Percentiles rank a stretch among this genome's conserved stretches.
These are phyloP conservation scores for Iris macrosiphon DNA, from an alignment of 106 monocot species.

Conservation along the genomic window DNA sequence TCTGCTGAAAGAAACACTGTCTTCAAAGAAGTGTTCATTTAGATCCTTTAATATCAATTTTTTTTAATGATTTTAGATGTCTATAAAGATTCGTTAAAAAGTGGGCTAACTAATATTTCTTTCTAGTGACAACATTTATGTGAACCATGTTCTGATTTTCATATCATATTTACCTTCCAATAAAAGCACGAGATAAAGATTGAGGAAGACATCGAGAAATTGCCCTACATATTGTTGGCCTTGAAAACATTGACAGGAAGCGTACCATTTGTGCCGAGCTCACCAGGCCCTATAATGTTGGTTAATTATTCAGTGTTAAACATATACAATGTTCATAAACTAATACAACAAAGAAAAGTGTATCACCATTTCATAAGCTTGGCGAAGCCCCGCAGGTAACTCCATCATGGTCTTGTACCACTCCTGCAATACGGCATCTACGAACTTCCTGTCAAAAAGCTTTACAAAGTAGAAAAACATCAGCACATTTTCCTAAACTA, in stretches of 20 bases:
- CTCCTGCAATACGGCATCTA: constrained; percentile 94
- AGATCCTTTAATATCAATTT: no score
- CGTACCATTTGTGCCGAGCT: constrained; percentile 96
- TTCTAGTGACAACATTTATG: no score
- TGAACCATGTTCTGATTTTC: no score
- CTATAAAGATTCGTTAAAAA: no score
- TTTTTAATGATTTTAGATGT: no score
- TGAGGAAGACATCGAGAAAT: constrained; percentile 78
- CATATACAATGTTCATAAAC: not conserved
- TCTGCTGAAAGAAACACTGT: no score
- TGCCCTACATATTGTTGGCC: constrained; percentile 67
- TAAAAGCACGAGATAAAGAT: constrained; percentile 79
- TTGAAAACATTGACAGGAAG: constrained; percentile 69
- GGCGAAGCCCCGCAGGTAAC: constrained; percentile 84
- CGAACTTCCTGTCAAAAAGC: constrained; percentile 91
- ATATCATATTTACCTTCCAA: constrained; percentile 99
- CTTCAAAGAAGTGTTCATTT: no score
- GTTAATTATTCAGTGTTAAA: constrained; percentile 1
- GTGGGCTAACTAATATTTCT: no score
- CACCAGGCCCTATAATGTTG: constrained; percentile 60
- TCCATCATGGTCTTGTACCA: constrained; percentile 90
- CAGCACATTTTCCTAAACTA: not conserved
- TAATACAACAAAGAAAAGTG: not conserved
- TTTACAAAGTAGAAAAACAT: constrained; percentile 10
- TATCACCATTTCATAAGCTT: constrained; percentile 93